phyloP scores from a whole-genome alignment of 805 yeast genomes.

The Myxozyma mucilagina region DNA sequence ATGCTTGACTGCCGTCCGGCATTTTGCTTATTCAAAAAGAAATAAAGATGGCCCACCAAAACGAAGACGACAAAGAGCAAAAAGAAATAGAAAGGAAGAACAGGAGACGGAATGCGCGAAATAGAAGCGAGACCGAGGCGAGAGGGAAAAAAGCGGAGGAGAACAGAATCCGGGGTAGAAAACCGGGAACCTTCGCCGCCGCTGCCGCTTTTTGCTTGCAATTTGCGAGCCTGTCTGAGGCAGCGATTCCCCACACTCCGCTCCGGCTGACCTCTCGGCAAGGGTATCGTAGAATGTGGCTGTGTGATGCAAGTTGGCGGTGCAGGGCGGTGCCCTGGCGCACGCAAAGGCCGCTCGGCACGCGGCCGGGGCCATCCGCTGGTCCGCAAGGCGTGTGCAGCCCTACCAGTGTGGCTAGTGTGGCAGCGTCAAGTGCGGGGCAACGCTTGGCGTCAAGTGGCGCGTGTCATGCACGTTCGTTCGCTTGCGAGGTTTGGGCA shows the following conservation, averaged over 20 bases:
- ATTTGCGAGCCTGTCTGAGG: constrained; percentile 3
- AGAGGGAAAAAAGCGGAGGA: neutral
- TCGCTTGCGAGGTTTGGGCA: neutral
- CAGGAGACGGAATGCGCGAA: neutral
- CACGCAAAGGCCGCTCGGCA: neutral
- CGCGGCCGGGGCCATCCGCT: constrained; percentile 10
- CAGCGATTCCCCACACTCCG: neutral
- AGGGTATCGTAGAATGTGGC: no score
- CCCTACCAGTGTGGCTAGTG: neutral
- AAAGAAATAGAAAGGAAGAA: neutral
- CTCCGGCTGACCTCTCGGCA: no score
- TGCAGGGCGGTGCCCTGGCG: neutral
- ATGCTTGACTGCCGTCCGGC: constrained; percentile 47
- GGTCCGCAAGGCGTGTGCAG: constrained; percentile 9
- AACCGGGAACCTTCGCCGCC: neutral
- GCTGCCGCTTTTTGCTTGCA: neutral
- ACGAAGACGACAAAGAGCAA: neutral
- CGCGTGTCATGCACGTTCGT: neutral
- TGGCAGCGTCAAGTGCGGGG: neutral
- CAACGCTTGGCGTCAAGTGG: neutral
- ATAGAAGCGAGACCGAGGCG: neutral
- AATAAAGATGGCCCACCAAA: neutral
- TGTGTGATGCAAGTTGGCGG: neutral
- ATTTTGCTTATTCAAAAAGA: constrained; percentile 28
- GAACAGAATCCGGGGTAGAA: neutral